A percentile compares a stretch with the other conserved stretches of the same genome.
phyloP scores from a whole-genome alignment of 116 monocot species.

The Trichopus zeylanicus region DNA sequence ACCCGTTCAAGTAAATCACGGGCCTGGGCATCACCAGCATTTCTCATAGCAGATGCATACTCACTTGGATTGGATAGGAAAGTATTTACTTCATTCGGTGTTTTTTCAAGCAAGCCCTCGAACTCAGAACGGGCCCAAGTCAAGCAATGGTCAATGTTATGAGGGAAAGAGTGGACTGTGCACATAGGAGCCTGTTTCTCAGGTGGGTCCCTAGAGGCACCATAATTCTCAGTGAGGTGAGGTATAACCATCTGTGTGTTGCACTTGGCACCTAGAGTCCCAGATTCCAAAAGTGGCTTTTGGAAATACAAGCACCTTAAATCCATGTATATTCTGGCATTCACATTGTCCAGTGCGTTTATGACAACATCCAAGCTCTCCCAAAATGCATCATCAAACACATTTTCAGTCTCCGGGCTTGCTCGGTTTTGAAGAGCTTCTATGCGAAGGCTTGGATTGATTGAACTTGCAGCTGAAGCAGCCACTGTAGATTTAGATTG shows the following conservation, averaged over 20 bases:
- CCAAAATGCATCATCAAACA: slow-evolving; percentile 49
- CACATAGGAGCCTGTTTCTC: slow-evolving; percentile 60
- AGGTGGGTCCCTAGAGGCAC: slow-evolving; percentile 47
- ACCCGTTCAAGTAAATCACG: slow-evolving; percentile 44
- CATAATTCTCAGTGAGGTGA: slow-evolving; percentile 56
- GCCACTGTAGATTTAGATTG: slow-evolving; percentile 54
- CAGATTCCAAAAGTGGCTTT: slow-evolving; percentile 45
- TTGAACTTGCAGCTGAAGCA: slow-evolving; percentile 26
- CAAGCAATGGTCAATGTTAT: slow-evolving; percentile 50
- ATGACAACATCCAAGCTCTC: slow-evolving; percentile 33
- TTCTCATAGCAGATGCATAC: slow-evolving; percentile 34
- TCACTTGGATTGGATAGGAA: slow-evolving; percentile 36
- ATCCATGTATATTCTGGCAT: slow-evolving; percentile 48
- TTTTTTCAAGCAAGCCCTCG: slow-evolving; percentile 51
- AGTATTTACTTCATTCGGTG: slow-evolving; percentile 41
- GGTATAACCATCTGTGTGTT: slow-evolving; percentile 59
- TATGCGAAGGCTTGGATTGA: slow-evolving; percentile 30
- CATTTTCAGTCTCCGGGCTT: slow-evolving; percentile 42
- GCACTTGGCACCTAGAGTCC: slow-evolving; percentile 40
- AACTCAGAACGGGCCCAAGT: slow-evolving; percentile 57
- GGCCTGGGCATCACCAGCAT: slow-evolving; percentile 50
- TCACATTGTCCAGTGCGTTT: slow-evolving; percentile 53
- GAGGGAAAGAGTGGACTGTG: slow-evolving; percentile 52
- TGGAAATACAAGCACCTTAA: slow-evolving; percentile 39
- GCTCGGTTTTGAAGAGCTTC: slow-evolving; percentile 55